Percentiles rank a stretch among this genome's conserved stretches.
These are phyloP conservation scores for Dryas alaskensis DNA, from an alignment of 306 rosid species.

Conservation along the genomic window DNA sequence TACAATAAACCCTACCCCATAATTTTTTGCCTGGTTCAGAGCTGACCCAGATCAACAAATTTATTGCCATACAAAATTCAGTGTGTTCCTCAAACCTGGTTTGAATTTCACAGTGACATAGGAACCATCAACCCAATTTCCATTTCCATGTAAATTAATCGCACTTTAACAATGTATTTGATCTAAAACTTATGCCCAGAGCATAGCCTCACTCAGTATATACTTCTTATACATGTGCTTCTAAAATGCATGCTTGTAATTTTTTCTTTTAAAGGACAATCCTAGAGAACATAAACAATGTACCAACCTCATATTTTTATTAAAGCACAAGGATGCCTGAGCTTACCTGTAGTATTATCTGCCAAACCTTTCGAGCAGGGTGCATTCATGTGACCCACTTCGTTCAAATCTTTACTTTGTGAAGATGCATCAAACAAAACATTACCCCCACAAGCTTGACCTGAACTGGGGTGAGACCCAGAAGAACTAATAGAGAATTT, in stretches of 20 bases:
- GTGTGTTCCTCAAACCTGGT: background rate
- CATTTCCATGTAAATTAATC: background rate
- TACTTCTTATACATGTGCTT: no score
- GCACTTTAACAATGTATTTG: background rate
- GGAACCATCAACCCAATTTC: no score
- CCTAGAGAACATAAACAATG: background rate
- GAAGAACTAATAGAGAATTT: constrained; percentile 70
- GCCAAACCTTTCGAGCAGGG: constrained; percentile 31
- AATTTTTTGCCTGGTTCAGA: background rate
- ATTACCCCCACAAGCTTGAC: constrained; percentile 46
- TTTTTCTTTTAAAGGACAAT: background rate
- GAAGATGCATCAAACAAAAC: constrained; percentile 45
- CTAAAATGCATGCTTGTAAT: no score
- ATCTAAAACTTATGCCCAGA: background rate
- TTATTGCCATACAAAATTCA: background rate
- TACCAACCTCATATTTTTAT: background rate
- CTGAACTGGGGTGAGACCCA: constrained; percentile 36
- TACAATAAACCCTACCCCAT: background rate
- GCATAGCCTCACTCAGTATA: no score
- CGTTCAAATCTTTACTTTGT: constrained; percentile 59
- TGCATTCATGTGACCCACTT: constrained; percentile 35
- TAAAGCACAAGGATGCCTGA: constrained; percentile 1
- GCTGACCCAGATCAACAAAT: background rate
- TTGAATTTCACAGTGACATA: no score
- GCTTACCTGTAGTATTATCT: constrained; percentile 59